These are phyloP conservation scores for Monilinia fructicola DNA, from an alignment of 2,329 filamentous ascomycete genomes.

Conservation along the genomic window DNA sequence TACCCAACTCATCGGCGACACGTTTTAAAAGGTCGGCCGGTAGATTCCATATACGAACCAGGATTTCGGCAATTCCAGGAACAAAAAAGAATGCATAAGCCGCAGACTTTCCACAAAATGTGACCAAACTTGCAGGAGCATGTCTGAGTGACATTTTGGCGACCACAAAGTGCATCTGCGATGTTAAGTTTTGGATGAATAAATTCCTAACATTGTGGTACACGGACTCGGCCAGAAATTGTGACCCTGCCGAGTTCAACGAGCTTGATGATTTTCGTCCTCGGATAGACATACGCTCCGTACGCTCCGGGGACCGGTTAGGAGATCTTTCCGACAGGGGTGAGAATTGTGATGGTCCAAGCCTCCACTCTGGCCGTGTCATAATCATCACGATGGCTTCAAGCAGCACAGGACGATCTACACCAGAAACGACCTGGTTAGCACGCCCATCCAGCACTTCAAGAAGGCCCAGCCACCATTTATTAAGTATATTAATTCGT, in stretches of 20 bases:
- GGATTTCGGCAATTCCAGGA: constrained; percentile 66
- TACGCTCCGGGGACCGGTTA: constrained; percentile 33
- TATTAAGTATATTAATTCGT: constrained; percentile 66
- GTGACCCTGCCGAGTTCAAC: constrained; percentile 57
- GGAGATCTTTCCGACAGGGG: constrained; percentile 48
- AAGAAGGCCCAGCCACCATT: constrained; percentile 71
- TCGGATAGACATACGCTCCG: constrained; percentile 33
- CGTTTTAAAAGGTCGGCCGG: constrained; percentile 59
- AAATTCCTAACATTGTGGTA: constrained; percentile 71
- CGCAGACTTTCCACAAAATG: constrained; percentile 70
- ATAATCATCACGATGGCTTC: constrained; percentile 69
- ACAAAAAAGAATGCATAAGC: constrained; percentile 76
- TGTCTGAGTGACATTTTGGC: constrained; percentile 71
- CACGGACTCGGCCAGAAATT: constrained; percentile 68
- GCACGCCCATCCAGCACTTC: constrained; percentile 68
- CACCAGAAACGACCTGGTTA: constrained; percentile 67
- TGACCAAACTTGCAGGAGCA: constrained; percentile 54
- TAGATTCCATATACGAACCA: constrained; percentile 65
- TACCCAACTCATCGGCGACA: constrained; percentile 58
- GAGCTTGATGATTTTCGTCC: constrained; percentile 50
- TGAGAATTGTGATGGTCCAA: constrained; percentile 57
- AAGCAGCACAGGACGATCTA: constrained; percentile 67
- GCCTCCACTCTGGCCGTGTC: constrained; percentile 68
- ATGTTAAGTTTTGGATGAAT: constrained; percentile 66
- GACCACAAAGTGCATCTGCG: constrained; percentile 70